Conservation (phyloP, 2,329 filamentous ascomycete genomes). For the Calonectria hongkongensis region DNA sequence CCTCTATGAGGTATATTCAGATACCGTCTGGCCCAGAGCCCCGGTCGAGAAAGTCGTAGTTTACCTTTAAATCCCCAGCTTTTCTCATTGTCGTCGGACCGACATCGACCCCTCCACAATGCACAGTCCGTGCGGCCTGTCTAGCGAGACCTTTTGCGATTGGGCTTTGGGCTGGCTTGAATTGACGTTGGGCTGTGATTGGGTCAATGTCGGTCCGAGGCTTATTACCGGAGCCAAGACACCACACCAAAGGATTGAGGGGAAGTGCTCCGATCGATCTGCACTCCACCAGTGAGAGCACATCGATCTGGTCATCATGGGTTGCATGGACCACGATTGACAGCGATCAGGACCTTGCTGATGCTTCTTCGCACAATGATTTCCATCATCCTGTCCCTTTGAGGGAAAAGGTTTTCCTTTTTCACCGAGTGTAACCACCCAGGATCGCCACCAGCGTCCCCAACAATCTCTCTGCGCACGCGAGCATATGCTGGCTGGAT, state of each 20-base stretch:
- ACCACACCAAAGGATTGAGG: constrained; percentile 13
- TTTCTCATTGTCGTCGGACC: constrained; percentile 28
- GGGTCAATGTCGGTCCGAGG: constrained; percentile 47
- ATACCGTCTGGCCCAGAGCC: background rate
- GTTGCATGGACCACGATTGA: background rate
- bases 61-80: constrained; percentile 33
- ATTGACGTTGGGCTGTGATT: background rate
- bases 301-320: background rate
- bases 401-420: constrained; percentile 8
- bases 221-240: background rate
- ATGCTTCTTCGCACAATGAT: too few species aligned
- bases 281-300: background rate
- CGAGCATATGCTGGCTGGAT: background rate
- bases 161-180: constrained; percentile 20
- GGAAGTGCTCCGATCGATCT: constrained; percentile 22
- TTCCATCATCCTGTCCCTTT: too few species aligned
- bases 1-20: constrained; percentile 21
- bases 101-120: constrained; percentile 26
- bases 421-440: too few species aligned
- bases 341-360: background rate
- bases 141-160: constrained; percentile 11
- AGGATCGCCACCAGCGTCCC: background rate
- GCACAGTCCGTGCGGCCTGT: constrained; percentile 3
- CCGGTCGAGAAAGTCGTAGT: constrained; percentile 7
- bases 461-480: background rate